Conservation (phyloP, 1,284 basidiomycete genomes). For the Ceratobasidium sp. region DNA sequence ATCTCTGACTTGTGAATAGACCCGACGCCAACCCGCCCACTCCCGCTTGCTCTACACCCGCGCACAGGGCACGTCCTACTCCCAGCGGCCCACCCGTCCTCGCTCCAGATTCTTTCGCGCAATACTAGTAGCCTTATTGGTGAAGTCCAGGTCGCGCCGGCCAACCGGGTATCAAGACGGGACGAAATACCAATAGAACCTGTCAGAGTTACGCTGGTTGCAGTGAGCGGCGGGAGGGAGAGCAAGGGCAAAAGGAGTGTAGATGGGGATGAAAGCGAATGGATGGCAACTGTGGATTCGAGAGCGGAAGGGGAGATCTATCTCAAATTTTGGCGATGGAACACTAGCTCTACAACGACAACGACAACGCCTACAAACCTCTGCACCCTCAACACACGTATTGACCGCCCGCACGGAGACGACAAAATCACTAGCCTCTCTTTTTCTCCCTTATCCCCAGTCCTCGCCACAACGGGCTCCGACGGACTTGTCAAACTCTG, state of each 20-base stretch:
- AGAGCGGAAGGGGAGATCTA: slow-evolving; percentile 80
- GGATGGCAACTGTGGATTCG: slow-evolving; percentile 94
- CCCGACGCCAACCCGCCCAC: slow-evolving; percentile 52
- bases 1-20: slow-evolving; percentile 24
- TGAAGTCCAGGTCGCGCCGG: slow-evolving; percentile 94
- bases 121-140: slow-evolving; percentile 77
- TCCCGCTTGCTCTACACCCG: slow-evolving; percentile 80
- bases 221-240: slow-evolving; percentile 66
- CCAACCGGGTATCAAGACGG: slow-evolving; percentile 88
- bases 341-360: slow-evolving; percentile 56
- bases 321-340: slow-evolving; percentile 93
- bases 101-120: slow-evolving; percentile 91
- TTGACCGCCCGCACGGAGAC: slow-evolving; percentile 89
- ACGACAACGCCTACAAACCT: slow-evolving; percentile 49
- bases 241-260: slow-evolving; percentile 48
- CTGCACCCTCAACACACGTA: slow-evolving; percentile 80
- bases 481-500: slow-evolving; percentile 82
- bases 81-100: slow-evolving; percentile 94
- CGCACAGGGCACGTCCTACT: slow-evolving; percentile 83
- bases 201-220: slow-evolving; percentile 79
- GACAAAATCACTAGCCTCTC: slow-evolving; percentile 74
- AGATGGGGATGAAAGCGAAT: slow-evolving; percentile 67
- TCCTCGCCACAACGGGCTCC: slow-evolving; percentile 73
- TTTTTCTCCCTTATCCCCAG: slow-evolving; percentile 69
- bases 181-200: slow-evolving; percentile 86